Conservation (phyloP, 345 rosid species). For the Orychophragmus violaceus region DNA sequence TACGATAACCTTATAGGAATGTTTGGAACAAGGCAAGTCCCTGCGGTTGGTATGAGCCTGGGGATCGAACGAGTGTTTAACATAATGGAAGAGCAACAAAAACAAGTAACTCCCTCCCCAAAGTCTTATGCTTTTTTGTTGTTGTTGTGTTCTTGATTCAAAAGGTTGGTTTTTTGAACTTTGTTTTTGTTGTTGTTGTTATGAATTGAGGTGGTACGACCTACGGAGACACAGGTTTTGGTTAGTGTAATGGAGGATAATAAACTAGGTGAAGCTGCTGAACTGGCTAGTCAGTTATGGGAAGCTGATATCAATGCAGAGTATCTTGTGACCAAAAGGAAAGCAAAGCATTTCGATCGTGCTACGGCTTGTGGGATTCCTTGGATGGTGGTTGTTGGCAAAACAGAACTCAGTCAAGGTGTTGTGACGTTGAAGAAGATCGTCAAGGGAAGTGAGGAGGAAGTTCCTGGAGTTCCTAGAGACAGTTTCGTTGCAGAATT, state of each 20-base stretch:
- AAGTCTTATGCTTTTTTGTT: background rate
- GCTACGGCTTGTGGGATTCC: slow-evolving; percentile 7
- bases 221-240: slow-evolving; percentile 73
- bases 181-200: background rate
- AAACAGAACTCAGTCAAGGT: slow-evolving; percentile 50
- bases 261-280: slow-evolving; percentile 48
- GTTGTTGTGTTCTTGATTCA: background rate
- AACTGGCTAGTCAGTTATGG: slow-evolving; percentile 66
- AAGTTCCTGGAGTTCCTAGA: slow-evolving; percentile 28
- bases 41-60: slow-evolving; percentile 89
- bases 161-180: background rate
- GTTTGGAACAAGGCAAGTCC: slow-evolving; percentile 85
- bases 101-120: slow-evolving; percentile 44
- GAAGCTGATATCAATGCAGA: slow-evolving; percentile 58
- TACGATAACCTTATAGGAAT: slow-evolving; percentile 89
- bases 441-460: slow-evolving; percentile 44
- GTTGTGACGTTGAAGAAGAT: slow-evolving; percentile 57
- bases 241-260: slow-evolving; percentile 54
- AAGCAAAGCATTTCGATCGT: slow-evolving; percentile 45
- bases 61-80: slow-evolving; percentile 88
- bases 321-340: slow-evolving; percentile 52
- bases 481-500: slow-evolving; percentile 43
- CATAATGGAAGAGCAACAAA: slow-evolving; percentile 77
- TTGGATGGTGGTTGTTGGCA: slow-evolving; percentile 68
- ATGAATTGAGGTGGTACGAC: slow-evolving; percentile 43